Evolutionary conservation across 2,329 filamentous ascomycete species (phyloP).

Genomic region (Diaporthe sp.): DNA sequence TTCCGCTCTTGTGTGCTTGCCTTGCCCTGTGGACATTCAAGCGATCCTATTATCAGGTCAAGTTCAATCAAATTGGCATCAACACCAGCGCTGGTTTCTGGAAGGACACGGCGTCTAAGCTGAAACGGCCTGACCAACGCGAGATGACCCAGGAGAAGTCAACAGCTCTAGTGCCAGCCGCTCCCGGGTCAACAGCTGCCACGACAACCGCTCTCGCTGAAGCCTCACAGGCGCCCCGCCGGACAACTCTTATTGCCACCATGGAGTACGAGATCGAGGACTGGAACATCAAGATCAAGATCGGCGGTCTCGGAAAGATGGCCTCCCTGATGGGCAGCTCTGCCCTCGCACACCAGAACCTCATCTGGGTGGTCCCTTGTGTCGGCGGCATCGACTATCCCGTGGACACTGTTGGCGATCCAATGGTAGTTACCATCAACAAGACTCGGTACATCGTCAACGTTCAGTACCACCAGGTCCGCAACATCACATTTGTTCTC

Average conservation of each 20-base stretch:
- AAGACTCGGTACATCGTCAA: slow-evolving; percentile 72
- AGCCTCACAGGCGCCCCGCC: slow-evolving; percentile 19
- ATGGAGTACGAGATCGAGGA: slow-evolving; percentile 79
- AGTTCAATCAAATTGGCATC: slow-evolving; percentile 72
- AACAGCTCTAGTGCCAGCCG: slow-evolving; percentile 48
- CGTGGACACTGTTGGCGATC: slow-evolving; percentile 68
- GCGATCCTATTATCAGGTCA: slow-evolving; percentile 65
- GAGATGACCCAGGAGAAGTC: slow-evolving; percentile 37
- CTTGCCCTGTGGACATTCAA: slow-evolving; percentile 68
- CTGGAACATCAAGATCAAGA: slow-evolving; percentile 80
- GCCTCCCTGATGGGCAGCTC: slow-evolving; percentile 76
- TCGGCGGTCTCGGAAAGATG: slow-evolving; percentile 79
- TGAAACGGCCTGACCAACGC: slow-evolving; percentile 37
- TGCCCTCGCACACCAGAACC: slow-evolving; percentile 73
- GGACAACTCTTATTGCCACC: slow-evolving; percentile 45
- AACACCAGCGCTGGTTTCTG: slow-evolving; percentile 47
- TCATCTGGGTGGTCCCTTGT: slow-evolving; percentile 75
- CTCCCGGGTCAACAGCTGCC: slow-evolving; percentile 42
- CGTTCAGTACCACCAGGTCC: slow-evolving; percentile 73
- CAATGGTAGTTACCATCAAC: slow-evolving; percentile 74
- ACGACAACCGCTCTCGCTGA: slow-evolving; percentile 15
- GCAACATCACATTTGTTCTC: slow-evolving; percentile 78
- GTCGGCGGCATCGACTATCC: slow-evolving; percentile 77
- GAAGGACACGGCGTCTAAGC: slow-evolving; percentile 42
- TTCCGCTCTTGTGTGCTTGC: slow-evolving; percentile 65